These are phyloP conservation scores for Agrocybe praecox DNA, from an alignment of 768 basidiomycete genomes.

Conservation along the genomic window DNA sequence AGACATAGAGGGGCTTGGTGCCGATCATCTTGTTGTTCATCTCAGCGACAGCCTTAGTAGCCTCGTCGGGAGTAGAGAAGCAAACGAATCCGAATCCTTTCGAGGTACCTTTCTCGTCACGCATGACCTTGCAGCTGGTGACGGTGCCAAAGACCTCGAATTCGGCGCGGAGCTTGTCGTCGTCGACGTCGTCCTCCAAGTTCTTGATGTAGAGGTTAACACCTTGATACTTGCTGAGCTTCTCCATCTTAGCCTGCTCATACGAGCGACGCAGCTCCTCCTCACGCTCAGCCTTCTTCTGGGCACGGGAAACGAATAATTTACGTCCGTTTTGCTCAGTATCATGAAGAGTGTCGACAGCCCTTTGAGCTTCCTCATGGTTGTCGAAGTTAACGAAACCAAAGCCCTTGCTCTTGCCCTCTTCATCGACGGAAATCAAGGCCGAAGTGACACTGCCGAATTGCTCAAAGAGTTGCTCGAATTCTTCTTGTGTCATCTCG, in stretches of 20 bases:
- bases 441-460: conserved; percentile 91
- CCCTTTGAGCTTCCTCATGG: conserved; percentile 90
- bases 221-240: conserved; percentile 96
- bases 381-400: conserved; percentile 97
- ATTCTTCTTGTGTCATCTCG: conserved; percentile 84
- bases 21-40: conserved; percentile 99
- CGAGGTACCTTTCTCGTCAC: conserved; percentile 90
- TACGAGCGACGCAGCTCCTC: conserved; percentile 93
- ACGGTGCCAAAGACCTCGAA: conserved; percentile 97
- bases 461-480: conserved; percentile 74
- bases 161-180: conserved; percentile 94
- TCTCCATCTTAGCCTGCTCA: conserved; percentile 96
- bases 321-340: conserved; percentile 82
- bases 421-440: conserved; percentile 79
- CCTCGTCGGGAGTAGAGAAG: conserved; percentile 97
- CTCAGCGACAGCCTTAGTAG: conserved; percentile 98
- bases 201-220: conserved; percentile 99
- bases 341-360: conserved; percentile 90
- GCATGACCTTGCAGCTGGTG: conserved; percentile 99
- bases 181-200: conserved; percentile 96
- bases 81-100: conserved; percentile 99
- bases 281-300: conserved; percentile 98
- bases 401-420: conserved; percentile 94
- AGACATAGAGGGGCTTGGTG: conserved; percentile 97
- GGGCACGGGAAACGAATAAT: conserved; percentile 93